Evolutionary conservation across 768 basidiomycete genomes (phyloP).

Genomic region (Russula ochroleuca): DNA sequence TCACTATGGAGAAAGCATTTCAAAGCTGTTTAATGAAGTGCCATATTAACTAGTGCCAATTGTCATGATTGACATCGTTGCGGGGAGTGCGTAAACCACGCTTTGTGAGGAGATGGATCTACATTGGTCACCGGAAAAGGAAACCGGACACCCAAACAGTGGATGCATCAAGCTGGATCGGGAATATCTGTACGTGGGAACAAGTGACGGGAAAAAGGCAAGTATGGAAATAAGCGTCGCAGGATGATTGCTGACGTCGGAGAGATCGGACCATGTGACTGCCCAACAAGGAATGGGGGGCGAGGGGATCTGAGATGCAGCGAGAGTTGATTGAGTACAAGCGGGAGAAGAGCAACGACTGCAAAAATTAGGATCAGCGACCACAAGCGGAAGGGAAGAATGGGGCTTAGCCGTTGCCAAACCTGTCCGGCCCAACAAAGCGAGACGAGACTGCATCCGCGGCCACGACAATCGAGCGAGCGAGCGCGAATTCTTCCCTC

Average conservation of each 20-base stretch:
- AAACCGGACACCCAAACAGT: neutral
- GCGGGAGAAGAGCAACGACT: conserved; percentile 3
- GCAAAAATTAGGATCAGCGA: conserved; percentile 20
- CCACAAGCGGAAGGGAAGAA: neutral
- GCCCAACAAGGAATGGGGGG: conserved; percentile 5
- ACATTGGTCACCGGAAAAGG: neutral
- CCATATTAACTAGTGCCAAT: conserved; percentile 57
- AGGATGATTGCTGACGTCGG: conserved; percentile 19
- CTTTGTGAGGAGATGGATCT: conserved; percentile 4
- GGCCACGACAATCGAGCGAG: conserved; percentile 12
- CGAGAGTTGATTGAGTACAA: neutral
- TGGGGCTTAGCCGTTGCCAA: conserved; percentile 16
- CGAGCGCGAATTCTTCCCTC: neutral
- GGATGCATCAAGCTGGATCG: conserved; percentile 21
- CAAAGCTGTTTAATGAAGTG: conserved; percentile 84
- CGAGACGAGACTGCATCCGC: conserved; percentile 14
- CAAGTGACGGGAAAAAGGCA: conserved; percentile 1
- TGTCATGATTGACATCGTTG: conserved; percentile 8
- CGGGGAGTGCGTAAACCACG: conserved; percentile 1
- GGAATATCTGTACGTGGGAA: conserved; percentile 23
- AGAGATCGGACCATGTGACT: conserved; percentile 26
- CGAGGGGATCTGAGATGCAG: conserved; percentile 13
- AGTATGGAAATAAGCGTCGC: conserved; percentile 22
- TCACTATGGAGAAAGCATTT: conserved; percentile 95
- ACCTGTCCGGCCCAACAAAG: neutral